Evolutionary conservation across 176 grass and related monocot genomes (phyloP), one percentile per base, ranked within the genome.

Genomic region (Poa pratensis): DNA sequence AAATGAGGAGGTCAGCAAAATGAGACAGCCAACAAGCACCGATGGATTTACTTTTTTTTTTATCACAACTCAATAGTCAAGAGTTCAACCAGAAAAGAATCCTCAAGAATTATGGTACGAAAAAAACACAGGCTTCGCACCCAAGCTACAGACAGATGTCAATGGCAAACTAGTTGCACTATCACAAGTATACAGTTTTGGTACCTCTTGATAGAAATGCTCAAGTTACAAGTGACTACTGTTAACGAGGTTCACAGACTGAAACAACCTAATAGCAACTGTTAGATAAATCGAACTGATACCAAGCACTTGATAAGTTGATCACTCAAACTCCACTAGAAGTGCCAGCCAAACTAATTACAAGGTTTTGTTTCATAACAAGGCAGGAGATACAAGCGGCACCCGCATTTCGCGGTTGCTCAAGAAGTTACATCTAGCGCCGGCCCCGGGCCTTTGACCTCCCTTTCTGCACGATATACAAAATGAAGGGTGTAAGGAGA

Each of bases 381-480:
- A 52, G 51, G 84, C 37, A 60, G 14, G 50, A 81, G 75, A 83
- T 84, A 52, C 80, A 84, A 30, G 51, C 80, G 61, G 75, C 27
- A 57, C 58, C 57, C 11, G 4, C 20, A 45, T 58, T 60, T 51
- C 48, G 67, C 0, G 15, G 43, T 5, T 51, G 68, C 79, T 76
- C 76, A 32, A 18, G 26, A 43, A 39, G 20, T 79, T 68, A 79
- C 16, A 54, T 46, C 80, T 95, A 96, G 45, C 96, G 93, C 27
- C 90, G 76, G 27, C 91, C 86, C 15, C 91, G 88, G 70, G 86
- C 28, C 73, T 99, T 99, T 3, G 93, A 86, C 91, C 93, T 89
- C 76, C n/a, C 80, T 80, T 99, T 99, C 93, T 99, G 88, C 89
- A 76, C 57, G n/a, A 80, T 30, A 81, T 0, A 72, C 76, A 71